Conservation (phyloP, 1,284 basidiomycete genomes). For the Anthracocystis walkeri region DNA sequence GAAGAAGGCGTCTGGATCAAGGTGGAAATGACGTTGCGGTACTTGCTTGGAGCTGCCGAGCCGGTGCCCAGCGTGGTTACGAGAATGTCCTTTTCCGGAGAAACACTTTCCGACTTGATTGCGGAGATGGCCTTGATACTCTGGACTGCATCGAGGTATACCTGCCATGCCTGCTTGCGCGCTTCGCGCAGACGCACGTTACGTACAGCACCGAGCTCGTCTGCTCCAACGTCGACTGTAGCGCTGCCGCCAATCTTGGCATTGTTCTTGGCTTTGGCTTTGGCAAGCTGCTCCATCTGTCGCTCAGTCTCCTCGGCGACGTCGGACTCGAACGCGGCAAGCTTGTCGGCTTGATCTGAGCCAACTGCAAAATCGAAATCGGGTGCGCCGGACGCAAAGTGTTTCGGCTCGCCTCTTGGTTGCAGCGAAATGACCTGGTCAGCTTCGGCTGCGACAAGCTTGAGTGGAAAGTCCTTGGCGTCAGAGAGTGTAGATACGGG, state of each 20-base stretch:
- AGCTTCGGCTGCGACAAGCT: slow-evolving; percentile 24
- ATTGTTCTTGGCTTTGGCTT: slow-evolving; percentile 44
- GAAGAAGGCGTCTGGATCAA: slow-evolving; percentile 58
- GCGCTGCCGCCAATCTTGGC: slow-evolving; percentile 52
- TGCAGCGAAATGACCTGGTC: slow-evolving; percentile 44
- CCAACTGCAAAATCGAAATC: slow-evolving; percentile 64
- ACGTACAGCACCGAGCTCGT: slow-evolving; percentile 34
- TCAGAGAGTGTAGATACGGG: slow-evolving; percentile 4
- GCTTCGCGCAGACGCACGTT: slow-evolving; percentile 41
- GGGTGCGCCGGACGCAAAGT: slow-evolving; percentile 38
- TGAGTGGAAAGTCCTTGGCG: slow-evolving; percentile 11
- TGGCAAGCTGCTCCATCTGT: slow-evolving; percentile 71
- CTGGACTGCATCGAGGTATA: slow-evolving; percentile 51
- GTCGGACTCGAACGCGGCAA: slow-evolving; percentile 69
- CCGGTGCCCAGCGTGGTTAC: slow-evolving; percentile 88
- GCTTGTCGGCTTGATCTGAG: slow-evolving; percentile 30
- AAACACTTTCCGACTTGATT: background rate
- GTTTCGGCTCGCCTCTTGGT: slow-evolving; percentile 40
- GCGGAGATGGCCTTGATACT: slow-evolving; percentile 28
- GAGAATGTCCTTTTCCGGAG: slow-evolving; percentile 72
- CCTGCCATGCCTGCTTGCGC: slow-evolving; percentile 49
- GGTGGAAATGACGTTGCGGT: slow-evolving; percentile 66
- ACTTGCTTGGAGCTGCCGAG: slow-evolving; percentile 80
- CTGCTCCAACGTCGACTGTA: slow-evolving; percentile 22
- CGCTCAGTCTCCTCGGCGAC: slow-evolving; percentile 71